These are phyloP conservation scores for Paramecium sexaurelia DNA, from an alignment of 73 alveolate genomes.

Conservation along the genomic window DNA sequence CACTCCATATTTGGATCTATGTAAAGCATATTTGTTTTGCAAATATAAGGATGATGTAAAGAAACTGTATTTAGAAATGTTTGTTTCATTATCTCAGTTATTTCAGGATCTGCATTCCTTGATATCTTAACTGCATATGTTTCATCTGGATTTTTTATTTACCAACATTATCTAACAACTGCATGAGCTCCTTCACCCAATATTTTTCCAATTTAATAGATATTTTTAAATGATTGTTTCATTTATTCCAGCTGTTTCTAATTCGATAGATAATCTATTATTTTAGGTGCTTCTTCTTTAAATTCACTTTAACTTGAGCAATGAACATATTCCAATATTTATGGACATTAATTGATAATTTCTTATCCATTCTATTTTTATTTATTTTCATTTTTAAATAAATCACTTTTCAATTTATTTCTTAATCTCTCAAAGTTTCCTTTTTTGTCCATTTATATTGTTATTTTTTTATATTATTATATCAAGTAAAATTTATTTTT, in stretches of 20 bases:
- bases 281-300: not conserved
- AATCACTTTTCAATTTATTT: conserved; percentile 4
- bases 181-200: conserved; percentile 61
- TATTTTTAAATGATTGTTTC: conserved; percentile 35
- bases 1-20: conserved; percentile 43
- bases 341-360: conserved; percentile 18
- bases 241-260: not conserved
- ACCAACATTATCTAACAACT: conserved; percentile 57
- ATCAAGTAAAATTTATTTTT: not conserved
- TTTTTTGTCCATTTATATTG: conserved; percentile 29
- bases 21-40: conserved; percentile 10
- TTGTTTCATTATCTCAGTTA: conserved; percentile 35
- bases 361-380: not conserved
- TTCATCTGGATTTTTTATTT: conserved; percentile 46
- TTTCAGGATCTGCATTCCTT: conserved; percentile 31
- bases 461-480: not conserved
- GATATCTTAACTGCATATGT: conserved; percentile 54
- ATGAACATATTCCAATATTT: conserved; percentile 17
- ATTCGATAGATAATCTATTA: conserved; percentile 3
- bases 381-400: not conserved
- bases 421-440: conserved; percentile 37
- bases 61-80: conserved; percentile 34
- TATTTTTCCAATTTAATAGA: conserved; percentile 37
- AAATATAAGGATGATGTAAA: conserved; percentile 17
- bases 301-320: conserved; percentile 21